Conservation (phyloP, 108 stramenopile species). For the Skeletonema marinoi region DNA sequence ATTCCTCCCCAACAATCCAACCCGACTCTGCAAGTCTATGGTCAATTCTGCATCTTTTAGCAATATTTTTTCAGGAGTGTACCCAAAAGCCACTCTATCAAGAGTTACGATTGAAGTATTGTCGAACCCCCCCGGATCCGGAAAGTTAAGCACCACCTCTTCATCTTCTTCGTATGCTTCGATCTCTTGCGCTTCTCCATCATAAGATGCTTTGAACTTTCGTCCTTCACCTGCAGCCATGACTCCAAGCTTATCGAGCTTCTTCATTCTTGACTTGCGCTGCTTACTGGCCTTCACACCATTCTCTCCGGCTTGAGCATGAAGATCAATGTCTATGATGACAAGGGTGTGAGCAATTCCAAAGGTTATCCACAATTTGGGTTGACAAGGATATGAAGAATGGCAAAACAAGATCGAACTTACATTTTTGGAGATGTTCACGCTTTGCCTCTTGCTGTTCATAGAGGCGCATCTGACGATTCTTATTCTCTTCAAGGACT, state of each 20-base stretch:
- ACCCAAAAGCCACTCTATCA: slow-evolving; percentile 87
- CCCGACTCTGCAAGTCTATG: slow-evolving; percentile 51
- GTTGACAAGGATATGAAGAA: background rate
- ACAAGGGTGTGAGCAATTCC: background rate
- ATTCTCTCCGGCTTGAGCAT: slow-evolving; percentile 74
- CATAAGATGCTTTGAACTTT: slow-evolving; percentile 64
- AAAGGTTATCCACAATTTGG: background rate
- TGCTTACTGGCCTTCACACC: slow-evolving; percentile 72
- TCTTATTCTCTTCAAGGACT: slow-evolving; percentile 71
- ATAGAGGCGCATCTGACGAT: slow-evolving; percentile 63
- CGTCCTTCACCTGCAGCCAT: slow-evolving; percentile 63
- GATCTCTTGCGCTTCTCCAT: slow-evolving; percentile 70
- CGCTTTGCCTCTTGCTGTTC: slow-evolving; percentile 77
- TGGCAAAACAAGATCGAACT: background rate
- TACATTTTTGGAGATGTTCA: slow-evolving; percentile 68
- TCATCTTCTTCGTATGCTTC: slow-evolving; percentile 82
- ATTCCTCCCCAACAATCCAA: slow-evolving; percentile 65
- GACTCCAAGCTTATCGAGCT: slow-evolving; percentile 72
- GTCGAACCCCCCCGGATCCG: slow-evolving; percentile 78
- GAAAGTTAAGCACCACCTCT: slow-evolving; percentile 65
- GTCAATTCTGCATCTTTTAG: slow-evolving; percentile 63
- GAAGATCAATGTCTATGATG: slow-evolving; percentile 57
- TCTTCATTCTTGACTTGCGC: slow-evolving; percentile 74
- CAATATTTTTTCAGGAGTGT: slow-evolving; percentile 55
- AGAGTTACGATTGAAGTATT: slow-evolving; percentile 68